Conservation (phyloP, 805 yeast species). For the Starmera caribaea region DNA sequence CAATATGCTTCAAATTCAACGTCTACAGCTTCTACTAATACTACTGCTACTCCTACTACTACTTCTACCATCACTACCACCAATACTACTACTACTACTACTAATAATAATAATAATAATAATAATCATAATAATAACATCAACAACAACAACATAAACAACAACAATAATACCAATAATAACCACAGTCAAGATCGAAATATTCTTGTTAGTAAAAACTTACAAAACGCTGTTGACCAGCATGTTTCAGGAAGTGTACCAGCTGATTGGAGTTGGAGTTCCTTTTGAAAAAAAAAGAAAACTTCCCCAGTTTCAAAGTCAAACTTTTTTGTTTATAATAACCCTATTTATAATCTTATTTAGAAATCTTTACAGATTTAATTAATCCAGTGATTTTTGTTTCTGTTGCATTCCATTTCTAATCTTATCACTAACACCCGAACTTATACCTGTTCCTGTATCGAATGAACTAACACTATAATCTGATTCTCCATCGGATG, state of each 20-base stretch:
- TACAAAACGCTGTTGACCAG: conserved; percentile 18
- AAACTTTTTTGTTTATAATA: too few species aligned
- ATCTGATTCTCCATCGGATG: conserved; percentile 21
- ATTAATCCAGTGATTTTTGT: too few species aligned
- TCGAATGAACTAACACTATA: conserved; percentile 21
- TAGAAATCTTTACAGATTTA: too few species aligned
- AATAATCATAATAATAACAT: conserved; percentile 5
- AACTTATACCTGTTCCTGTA: conserved; percentile 4
- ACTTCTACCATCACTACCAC: not conserved
- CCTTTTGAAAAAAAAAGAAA: conserved; percentile 32
- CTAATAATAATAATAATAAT: not conserved
- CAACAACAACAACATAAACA: conserved; percentile 31
- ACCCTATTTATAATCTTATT: too few species aligned
- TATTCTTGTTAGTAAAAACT: conserved; percentile 2
- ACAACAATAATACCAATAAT: conserved; percentile 49
- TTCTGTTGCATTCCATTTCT: conserved; percentile 4
- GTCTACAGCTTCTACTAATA: too few species aligned
- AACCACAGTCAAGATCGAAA: conserved; percentile 16
- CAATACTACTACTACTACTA: not conserved
- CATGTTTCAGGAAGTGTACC: conserved; percentile 42
- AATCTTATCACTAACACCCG: conserved; percentile 17
- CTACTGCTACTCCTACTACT: conserved; percentile 1
- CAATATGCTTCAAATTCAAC: conserved; percentile 14
- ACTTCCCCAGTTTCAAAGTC: too few species aligned
- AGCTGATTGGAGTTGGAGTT: conserved; percentile 76